Evolutionary conservation across 148 eudicot species (phyloP).

Genomic region (Rhododendron vialii): DNA sequence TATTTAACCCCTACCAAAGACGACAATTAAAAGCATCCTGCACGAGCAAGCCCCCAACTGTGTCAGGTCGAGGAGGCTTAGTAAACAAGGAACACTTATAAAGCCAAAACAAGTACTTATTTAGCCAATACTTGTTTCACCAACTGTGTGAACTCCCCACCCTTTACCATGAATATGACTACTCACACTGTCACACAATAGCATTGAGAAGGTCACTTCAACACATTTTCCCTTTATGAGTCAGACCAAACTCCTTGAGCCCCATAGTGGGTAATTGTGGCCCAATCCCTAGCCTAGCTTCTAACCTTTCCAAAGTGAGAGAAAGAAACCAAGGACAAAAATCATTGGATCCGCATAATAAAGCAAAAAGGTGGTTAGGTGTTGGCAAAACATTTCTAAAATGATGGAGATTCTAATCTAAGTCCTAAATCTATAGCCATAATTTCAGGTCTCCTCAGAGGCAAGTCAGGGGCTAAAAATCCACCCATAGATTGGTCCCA

Average conservation of each 20-base stretch:
- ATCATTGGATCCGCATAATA: constrained; percentile 44
- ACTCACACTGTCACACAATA: constrained; percentile 1
- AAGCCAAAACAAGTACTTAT: not conserved
- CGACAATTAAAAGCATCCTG: no score
- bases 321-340: constrained; percentile 23
- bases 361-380: constrained; percentile 29
- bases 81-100: no score
- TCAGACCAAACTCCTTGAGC: constrained; percentile 46
- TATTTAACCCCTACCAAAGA: not conserved
- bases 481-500: constrained; percentile 32
- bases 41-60: no score
- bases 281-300: constrained; percentile 29
- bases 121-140: not conserved
- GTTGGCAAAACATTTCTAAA: constrained; percentile 24
- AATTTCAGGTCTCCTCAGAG: constrained; percentile 51
- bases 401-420: constrained; percentile 34
- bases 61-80: no score
- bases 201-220: constrained; percentile 33
- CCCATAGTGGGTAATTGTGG: constrained; percentile 36
- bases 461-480: constrained; percentile 23
- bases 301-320: constrained; percentile 31
- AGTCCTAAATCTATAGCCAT: constrained; percentile 40
- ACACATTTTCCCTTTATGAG: constrained; percentile 8
- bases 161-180: not conserved
- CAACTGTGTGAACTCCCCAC: constrained; percentile 1